Base-by-base conservation (phyloP, 768 basidiomycete species). In the Leucocoprinus leucothites region DNA sequence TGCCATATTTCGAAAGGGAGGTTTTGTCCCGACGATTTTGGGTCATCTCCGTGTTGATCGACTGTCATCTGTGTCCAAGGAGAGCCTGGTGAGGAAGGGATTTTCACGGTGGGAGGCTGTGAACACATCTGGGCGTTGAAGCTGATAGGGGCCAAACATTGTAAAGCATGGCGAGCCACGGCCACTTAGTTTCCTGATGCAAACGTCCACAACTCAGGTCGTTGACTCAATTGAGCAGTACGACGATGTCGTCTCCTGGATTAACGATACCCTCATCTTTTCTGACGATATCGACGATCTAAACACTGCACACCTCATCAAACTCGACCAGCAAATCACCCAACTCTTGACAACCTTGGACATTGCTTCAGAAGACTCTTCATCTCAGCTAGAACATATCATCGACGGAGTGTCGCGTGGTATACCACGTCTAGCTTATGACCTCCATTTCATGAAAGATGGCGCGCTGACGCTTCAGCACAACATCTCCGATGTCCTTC, bases 391-490 rank as follows among this genome's bases (percentile, higher is more conserved):
- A 53, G 97, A 98, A 68, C 85, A 86, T 58, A 82, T 85, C 44
- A 94, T 99, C 56, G 88, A 94, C 65, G 94, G 98, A 66, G 91
- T 98, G 41, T 93, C 95, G 1, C 84, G 94, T 47, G 83, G 87
- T 3, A 86, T 98, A 19, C 93, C 97, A 11, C 83, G 97, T 36
- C 79, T 99, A 44, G 85, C 91, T 1, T 98, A 97, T 67, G 97
- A 98, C 70, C 78, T 99, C 34, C 95, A 98, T 67, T 97, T 97
- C 74, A 95, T 98, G 85, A 87, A 91, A 41, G 96, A 98, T 63
- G 85, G 87, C 28, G 94, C 95, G 1, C 70, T 89, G 16, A 80
- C 89, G 2, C 78, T 98, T 21, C 88, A 90, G 57, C 74, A 73
- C 25, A 73, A 83, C 8, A 74, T 99, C 19, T 72, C 79, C 25